Conservation (phyloP, 257 asterid genomes). For the Salvia splendens region DNA sequence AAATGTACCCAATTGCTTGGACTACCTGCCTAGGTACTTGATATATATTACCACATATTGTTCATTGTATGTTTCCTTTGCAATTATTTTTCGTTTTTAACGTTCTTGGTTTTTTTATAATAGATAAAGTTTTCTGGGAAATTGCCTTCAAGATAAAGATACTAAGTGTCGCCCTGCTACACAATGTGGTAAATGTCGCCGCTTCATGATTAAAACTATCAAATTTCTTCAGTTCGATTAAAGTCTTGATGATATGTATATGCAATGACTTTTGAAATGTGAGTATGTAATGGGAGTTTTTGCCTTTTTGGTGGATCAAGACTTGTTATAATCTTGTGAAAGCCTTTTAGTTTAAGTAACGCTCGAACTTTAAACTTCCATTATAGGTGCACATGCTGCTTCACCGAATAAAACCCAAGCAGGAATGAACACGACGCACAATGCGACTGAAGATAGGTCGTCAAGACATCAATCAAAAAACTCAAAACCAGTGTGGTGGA, state of each 20-base stretch:
- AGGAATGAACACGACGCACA: slow-evolving; percentile 44
- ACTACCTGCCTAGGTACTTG: slow-evolving; percentile 64
- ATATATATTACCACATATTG: background rate
- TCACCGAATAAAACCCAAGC: slow-evolving; percentile 48
- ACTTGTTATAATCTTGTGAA: too few relatives aligned
- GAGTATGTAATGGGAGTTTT: too few relatives aligned
- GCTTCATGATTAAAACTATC: background rate
- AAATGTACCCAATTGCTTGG: slow-evolving; percentile 76
- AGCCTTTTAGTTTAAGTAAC: too few relatives aligned
- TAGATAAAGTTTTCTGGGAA: slow-evolving; percentile 59
- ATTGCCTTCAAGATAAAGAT: slow-evolving; percentile 59
- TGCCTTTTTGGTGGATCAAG: too few relatives aligned
- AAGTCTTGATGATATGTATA: background rate
- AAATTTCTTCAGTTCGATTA: too few relatives aligned
- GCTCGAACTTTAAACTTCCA: too few relatives aligned
- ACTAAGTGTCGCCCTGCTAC: slow-evolving; percentile 51
- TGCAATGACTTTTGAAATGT: background rate
- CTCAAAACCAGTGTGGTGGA: slow-evolving; percentile 85
- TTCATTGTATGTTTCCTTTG: background rate
- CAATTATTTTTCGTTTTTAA: background rate
- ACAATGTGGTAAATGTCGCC: slow-evolving; percentile 48
- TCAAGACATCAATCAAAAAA: slow-evolving; percentile 47
- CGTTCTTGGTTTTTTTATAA: slow-evolving; percentile 16
- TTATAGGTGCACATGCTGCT: slow-evolving; percentile 34
- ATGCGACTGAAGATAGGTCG: slow-evolving; percentile 39